Conservation (phyloP, 148 eudicot genomes). For the Beta vulgaris region DNA sequence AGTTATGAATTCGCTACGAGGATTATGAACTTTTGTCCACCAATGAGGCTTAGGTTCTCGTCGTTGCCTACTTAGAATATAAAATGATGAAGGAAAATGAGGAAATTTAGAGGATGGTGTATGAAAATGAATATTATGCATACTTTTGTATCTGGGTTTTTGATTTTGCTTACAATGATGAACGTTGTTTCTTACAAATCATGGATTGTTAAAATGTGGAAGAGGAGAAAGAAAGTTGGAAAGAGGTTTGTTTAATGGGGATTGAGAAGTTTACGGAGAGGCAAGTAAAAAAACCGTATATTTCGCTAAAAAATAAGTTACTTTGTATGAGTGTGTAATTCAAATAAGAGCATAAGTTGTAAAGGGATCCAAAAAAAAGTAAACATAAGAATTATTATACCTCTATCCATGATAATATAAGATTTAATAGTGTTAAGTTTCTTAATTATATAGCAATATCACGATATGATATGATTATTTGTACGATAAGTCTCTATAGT, state of each 20-base stretch:
- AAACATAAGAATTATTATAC: too few species aligned
- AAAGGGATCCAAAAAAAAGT: too few species aligned
- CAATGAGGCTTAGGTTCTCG: conserved; percentile 24
- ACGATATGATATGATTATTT: too few species aligned
- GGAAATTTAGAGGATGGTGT: conserved; percentile 32
- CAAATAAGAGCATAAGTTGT: too few species aligned
- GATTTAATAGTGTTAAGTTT: too few species aligned
- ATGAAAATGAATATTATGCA: conserved; percentile 23
- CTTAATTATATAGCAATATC: too few species aligned
- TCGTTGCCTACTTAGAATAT: conserved; percentile 36
- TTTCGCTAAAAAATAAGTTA: neutral
- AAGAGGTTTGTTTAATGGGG: neutral
- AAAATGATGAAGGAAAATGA: conserved; percentile 28
- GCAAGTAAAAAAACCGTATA: neutral
- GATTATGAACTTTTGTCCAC: conserved; percentile 62
- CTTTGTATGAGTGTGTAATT: too few species aligned
- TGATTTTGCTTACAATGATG: neutral
- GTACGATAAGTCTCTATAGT: too few species aligned
- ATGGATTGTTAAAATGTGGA: neutral
- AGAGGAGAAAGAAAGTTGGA: neutral
- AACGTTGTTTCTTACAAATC: neutral
- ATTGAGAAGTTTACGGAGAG: conserved; percentile 3
- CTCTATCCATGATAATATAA: too few species aligned
- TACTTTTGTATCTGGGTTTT: neutral
- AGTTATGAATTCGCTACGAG: conserved; percentile 50